A percentile compares a stretch with the other conserved stretches of the same genome.
Conservation (phyloP, 2,329 filamentous ascomycete species). For the Alternaria brassicicola region DNA sequence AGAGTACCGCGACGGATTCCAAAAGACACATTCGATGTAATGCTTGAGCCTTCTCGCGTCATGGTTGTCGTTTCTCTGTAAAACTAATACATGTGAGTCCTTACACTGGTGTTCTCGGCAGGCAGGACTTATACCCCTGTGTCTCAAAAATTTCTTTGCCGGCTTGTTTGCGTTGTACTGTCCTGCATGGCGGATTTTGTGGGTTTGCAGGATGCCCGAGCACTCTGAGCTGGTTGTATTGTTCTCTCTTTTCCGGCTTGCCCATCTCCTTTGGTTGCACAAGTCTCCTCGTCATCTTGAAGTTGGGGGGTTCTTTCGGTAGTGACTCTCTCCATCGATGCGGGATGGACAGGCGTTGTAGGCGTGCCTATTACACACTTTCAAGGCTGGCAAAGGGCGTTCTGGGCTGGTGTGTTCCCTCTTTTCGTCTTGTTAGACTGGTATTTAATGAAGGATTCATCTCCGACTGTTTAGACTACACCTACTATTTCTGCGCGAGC, state of each 20-base stretch:
- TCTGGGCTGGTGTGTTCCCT: constrained; percentile 23
- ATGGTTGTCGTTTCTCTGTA: constrained; percentile 31
- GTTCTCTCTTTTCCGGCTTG: constrained; percentile 29
- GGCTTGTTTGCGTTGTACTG: constrained; percentile 27
- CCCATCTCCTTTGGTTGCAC: constrained; percentile 35
- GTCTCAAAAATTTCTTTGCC: constrained; percentile 43
- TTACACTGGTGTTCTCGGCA: constrained; percentile 44
- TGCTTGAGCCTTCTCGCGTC: not conserved
- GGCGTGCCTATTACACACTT: constrained; percentile 34
- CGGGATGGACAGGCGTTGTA: constrained; percentile 37
- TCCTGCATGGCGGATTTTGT: constrained; percentile 36
- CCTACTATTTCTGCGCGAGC: constrained; percentile 33
- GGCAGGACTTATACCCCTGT: constrained; percentile 51
- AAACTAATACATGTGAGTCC: constrained; percentile 39
- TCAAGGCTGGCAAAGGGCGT: constrained; percentile 43
- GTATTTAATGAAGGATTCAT: constrained; percentile 50
- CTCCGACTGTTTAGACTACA: constrained; percentile 47
- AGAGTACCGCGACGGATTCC: not conserved
- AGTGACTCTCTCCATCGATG: constrained; percentile 12
- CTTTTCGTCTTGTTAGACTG: constrained; percentile 42
- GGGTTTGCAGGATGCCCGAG: constrained; percentile 29
- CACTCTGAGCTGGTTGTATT: constrained; percentile 25
- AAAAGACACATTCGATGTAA: constrained; percentile 2
- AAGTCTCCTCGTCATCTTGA: constrained; percentile 32
- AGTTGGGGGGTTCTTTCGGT: constrained; percentile 21